Evolutionary conservation across 495 filamentous ascomycete species (phyloP).

Genomic region (Patellaria atrata): DNA sequence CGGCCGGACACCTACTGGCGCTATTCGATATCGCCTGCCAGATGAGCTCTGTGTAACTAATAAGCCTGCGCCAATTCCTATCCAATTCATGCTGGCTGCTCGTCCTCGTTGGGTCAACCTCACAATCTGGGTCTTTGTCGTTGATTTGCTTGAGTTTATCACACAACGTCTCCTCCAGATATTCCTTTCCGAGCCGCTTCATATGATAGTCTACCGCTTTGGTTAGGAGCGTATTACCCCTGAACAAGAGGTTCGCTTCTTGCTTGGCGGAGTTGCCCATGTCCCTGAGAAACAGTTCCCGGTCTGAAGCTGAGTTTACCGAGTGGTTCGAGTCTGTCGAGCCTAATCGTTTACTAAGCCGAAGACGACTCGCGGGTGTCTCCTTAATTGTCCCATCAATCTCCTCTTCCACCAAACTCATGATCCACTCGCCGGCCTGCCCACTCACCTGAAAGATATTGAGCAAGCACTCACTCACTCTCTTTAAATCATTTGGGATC

Average conservation of each 20-base stretch:
- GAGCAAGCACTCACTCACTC: slow-evolving; percentile 73
- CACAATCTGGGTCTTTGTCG: slow-evolving; percentile 76
- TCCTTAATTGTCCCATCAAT: slow-evolving; percentile 88
- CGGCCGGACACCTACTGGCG: slow-evolving; percentile 59
- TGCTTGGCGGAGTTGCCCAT: slow-evolving; percentile 43
- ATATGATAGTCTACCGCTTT: slow-evolving; percentile 91
- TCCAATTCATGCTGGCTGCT: slow-evolving; percentile 57
- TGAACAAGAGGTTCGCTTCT: slow-evolving; percentile 90
- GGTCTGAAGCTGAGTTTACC: slow-evolving; percentile 31
- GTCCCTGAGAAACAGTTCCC: slow-evolving; percentile 49
- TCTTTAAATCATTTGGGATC: slow-evolving; percentile 59
- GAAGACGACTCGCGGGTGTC: slow-evolving; percentile 46
- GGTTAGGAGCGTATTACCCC: slow-evolving; percentile 88
- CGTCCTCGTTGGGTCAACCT: slow-evolving; percentile 78
- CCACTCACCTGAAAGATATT: slow-evolving; percentile 97
- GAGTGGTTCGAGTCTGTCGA: slow-evolving; percentile 65
- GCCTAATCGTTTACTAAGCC: slow-evolving; percentile 63
- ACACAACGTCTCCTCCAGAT: slow-evolving; percentile 74
- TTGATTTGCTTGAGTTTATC: slow-evolving; percentile 79
- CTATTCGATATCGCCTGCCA: slow-evolving; percentile 74
- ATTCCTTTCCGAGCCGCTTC: slow-evolving; percentile 87
- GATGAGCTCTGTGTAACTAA: slow-evolving; percentile 60
- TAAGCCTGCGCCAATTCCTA: slow-evolving; percentile 70
- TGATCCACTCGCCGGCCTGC: slow-evolving; percentile 77
- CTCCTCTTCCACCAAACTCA: slow-evolving; percentile 85